Conservation (phyloP, 73 alveolate species). For the Blepharisma japonicum region DNA sequence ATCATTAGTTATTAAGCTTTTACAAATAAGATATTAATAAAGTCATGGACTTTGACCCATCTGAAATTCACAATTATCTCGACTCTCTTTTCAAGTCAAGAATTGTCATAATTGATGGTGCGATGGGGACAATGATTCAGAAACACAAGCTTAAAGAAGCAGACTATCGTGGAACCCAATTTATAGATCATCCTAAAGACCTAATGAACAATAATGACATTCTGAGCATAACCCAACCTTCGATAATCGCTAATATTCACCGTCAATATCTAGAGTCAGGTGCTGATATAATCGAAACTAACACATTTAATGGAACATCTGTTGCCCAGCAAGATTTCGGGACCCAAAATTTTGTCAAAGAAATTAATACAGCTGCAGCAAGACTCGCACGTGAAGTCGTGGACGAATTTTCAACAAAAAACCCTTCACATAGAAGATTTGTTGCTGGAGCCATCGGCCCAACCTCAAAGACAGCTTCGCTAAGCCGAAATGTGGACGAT, state of each 20-base stretch:
- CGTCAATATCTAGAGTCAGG: constrained; percentile 73
- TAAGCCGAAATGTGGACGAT: constrained; percentile 78
- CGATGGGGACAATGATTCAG: constrained; percentile 82
- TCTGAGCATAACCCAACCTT: constrained; percentile 67
- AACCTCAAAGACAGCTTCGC: constrained; percentile 67
- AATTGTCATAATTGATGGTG: constrained; percentile 71
- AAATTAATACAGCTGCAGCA: constrained; percentile 17
- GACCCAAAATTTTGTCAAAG: background rate
- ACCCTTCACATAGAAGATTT: constrained; percentile 50
- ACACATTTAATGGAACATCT: constrained; percentile 76
- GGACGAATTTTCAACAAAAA: constrained; percentile 41
- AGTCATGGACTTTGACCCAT: too few species aligned
- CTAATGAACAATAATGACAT: constrained; percentile 64
- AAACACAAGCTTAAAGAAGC: constrained; percentile 60
- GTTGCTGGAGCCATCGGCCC: constrained; percentile 93
- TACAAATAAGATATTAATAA: too few species aligned
- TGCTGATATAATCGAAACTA: constrained; percentile 85
- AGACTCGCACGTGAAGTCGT: constrained; percentile 16
- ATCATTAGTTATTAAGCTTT: too few species aligned
- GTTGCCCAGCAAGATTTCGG: constrained; percentile 55
- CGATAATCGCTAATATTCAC: constrained; percentile 62
- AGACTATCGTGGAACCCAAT: constrained; percentile 70
- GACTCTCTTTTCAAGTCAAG: constrained; percentile 37
- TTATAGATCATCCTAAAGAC: constrained; percentile 60
- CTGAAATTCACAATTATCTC: too few species aligned